Evolutionary conservation across 257 asterid genomes (phyloP).

Genomic region (Capsicum chinense): DNA sequence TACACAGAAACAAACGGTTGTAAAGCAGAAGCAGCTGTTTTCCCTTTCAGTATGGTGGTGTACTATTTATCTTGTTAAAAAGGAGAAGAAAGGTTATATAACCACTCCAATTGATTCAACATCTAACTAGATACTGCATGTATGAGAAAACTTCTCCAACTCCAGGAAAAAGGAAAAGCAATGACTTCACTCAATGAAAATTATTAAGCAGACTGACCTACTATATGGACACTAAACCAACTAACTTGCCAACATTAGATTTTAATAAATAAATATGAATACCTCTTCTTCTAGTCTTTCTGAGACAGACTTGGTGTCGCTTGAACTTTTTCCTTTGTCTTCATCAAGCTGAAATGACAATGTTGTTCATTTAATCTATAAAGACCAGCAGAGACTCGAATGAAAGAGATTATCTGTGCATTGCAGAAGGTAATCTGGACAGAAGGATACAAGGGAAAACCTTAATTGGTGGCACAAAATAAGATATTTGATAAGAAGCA

Average conservation of each 20-base stretch:
- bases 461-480: slow-evolving; percentile 80
- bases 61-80: slow-evolving; percentile 15
- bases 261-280: slow-evolving; percentile 11
- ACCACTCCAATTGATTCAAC: neutral
- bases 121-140: slow-evolving; percentile 25
- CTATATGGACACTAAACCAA: neutral
- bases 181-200: slow-evolving; percentile 24
- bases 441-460: slow-evolving; percentile 46
- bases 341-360: slow-evolving; percentile 62
- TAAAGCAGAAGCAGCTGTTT: slow-evolving; percentile 1
- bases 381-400: slow-evolving; percentile 20
- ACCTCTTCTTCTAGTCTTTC: slow-evolving; percentile 94
- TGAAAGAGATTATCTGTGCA: neutral
- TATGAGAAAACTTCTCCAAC: neutral
- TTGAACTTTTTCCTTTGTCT: slow-evolving; percentile 67
- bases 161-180: slow-evolving; percentile 20
- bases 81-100: neutral
- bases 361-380: slow-evolving; percentile 31
- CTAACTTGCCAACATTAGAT: neutral
- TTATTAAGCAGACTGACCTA: neutral
- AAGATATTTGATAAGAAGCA: slow-evolving; percentile 68
- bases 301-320: slow-evolving; percentile 61
- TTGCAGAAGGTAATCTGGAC: slow-evolving; percentile 32
- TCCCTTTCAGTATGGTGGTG: neutral
- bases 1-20: slow-evolving; percentile 10